Conservation (phyloP, 2,329 filamentous ascomycete genomes). For the Paecilomyces dactylethromorphus region DNA sequence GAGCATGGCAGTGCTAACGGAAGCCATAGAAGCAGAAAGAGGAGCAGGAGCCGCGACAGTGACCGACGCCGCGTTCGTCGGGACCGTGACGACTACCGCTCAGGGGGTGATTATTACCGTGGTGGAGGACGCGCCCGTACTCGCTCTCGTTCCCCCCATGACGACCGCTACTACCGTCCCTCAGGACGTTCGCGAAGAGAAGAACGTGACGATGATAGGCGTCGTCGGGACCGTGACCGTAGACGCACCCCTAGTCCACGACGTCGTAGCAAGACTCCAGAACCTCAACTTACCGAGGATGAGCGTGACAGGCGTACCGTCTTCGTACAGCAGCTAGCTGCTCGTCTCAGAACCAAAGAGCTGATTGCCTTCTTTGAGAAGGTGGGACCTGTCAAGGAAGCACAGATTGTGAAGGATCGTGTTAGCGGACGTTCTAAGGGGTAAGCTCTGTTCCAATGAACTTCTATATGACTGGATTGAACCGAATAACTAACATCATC, state of each 20-base stretch:
- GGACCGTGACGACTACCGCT: constrained; percentile 51
- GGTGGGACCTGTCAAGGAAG: constrained; percentile 89
- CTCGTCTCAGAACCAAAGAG: constrained; percentile 84
- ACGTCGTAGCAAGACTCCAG: constrained; percentile 43
- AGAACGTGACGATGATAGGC: constrained; percentile 41
- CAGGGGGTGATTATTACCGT: constrained; percentile 66
- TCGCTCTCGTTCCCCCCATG: constrained; percentile 65
- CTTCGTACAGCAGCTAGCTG: constrained; percentile 96
- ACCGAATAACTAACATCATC: constrained; percentile 6
- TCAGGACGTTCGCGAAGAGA: constrained; percentile 44
- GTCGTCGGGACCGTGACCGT: constrained; percentile 46
- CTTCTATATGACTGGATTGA: constrained; percentile 2
- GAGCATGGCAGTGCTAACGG: constrained; percentile 64
- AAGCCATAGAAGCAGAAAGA: constrained; percentile 71
- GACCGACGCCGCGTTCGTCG: constrained; percentile 67
- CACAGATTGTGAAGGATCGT: constrained; percentile 96
- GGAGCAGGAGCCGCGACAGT: constrained; percentile 72
- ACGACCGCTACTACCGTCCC: constrained; percentile 51
- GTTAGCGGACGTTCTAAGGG: constrained; percentile 97
- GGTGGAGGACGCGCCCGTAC: constrained; percentile 58
- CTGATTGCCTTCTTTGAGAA: constrained; percentile 94
- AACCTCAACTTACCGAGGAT: constrained; percentile 80
- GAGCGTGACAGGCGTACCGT: constrained; percentile 95
- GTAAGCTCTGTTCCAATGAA: constrained; percentile 52
- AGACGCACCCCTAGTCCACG: constrained; percentile 39